Evolutionary conservation across 106 monocot genomes (phyloP), one percentile per base, ranked within the genome.

Genomic region (Apostasia shenzhenica): DNA sequence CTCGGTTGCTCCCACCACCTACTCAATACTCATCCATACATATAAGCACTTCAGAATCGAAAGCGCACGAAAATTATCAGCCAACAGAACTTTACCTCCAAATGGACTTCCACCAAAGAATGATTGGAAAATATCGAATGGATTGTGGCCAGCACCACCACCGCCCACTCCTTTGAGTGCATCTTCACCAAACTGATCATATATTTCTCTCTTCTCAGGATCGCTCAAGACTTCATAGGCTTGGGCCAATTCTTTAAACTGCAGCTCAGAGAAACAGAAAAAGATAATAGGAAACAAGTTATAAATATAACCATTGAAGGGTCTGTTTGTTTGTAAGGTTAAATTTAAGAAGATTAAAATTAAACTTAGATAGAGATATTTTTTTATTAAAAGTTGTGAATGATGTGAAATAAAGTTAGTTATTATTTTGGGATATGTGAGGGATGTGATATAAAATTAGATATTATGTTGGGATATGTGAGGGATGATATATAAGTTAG

Each of bases 161-260:
- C 84, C 91, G 83, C 91, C 81, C 81, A 91, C 94, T 71, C 91
- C 94, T 81, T 94, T 94, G 59, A 94, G 88, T 5, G 94, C 94
- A 83, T 94, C 94, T 70, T 94, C 94, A 39, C 94, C 94, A 68
- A 91, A 94, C 45, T 94, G 88, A 50, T 94, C 94, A 75, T 94
- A 94, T 44, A 94, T 94, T 50, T 94, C 94, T 73, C 94, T 85
- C 70, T 94, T 94, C 53, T 90, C 95, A 38, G 95, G 91, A 63
- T 95, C 95, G 69, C 91, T 95, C 41, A 95, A 59, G 37, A 95
- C 95, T 49, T 95, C 95, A 62, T 95, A 95, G 44, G 95, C 91
- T 55, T 95, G 95, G 45, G 95, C 85, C 59, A 95, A 70, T 69
- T 95, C 95, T 84, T 95, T 95, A 71, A 95, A 95, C 95, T 95